These are phyloP conservation scores for Fusarium sp. DNA, from an alignment of 2,329 filamentous ascomycete genomes.

Conservation along the genomic window DNA sequence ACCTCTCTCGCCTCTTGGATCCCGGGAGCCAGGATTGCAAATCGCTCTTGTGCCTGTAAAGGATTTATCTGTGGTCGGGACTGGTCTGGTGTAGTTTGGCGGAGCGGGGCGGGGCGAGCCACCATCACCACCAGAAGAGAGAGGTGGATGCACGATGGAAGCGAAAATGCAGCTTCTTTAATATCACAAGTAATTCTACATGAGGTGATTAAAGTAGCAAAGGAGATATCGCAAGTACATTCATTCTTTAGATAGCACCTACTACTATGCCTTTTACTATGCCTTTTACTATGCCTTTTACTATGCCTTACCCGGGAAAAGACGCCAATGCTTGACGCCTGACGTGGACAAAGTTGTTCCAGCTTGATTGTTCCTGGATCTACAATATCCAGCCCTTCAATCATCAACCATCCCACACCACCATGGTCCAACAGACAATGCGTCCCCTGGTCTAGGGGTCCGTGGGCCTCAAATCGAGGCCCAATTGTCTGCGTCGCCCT, in stretches of 20 bases:
- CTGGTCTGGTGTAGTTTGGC: neutral
- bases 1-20: conserved; percentile 23
- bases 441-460: conserved; percentile 9
- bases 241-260: neutral
- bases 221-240: neutral
- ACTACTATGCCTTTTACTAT: neutral
- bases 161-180: neutral
- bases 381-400: conserved; percentile 8
- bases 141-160: conserved; percentile 1
- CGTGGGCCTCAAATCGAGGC: conserved; percentile 30
- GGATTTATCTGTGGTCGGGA: conserved; percentile 18
- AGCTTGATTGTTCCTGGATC: conserved; percentile 34
- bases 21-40: conserved; percentile 22
- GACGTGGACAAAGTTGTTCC: conserved; percentile 3
- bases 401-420: conserved; percentile 15
- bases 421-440: conserved; percentile 13
- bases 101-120: conserved; percentile 35
- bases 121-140: conserved; percentile 14
- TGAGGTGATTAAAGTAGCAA: neutral
- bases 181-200: neutral
- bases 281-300: neutral
- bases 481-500: conserved; percentile 35
- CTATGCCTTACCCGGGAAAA: neutral
- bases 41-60: conserved; percentile 13
- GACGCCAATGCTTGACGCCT: neutral